phyloP scores from a whole-genome alignment of 768 basidiomycete species.

The Favolaschia claudopus region DNA sequence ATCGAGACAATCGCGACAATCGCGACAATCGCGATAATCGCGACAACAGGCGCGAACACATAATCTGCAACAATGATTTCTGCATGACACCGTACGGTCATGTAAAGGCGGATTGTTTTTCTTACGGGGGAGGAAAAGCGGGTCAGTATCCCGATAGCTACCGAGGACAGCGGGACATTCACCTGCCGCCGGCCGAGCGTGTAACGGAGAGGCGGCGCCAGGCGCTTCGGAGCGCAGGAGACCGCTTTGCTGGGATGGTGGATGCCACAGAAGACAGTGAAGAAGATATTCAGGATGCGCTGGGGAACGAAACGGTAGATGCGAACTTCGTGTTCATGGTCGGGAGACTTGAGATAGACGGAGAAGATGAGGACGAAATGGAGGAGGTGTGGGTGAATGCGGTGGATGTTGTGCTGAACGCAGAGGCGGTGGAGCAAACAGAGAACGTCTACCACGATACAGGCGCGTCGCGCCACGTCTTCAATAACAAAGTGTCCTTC shows the following conservation, averaged over 20 bases:
- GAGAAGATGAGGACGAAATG: neutral
- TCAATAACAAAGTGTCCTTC: neutral
- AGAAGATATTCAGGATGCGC: too few species aligned
- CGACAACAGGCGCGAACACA: too few species aligned
- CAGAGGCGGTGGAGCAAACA: neutral
- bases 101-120: slow-evolving; percentile 33
- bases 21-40: too few species aligned
- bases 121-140: slow-evolving; percentile 34
- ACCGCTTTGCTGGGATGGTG: neutral
- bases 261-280: neutral
- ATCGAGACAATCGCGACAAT: too few species aligned
- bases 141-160: slow-evolving; percentile 27
- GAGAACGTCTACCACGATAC: neutral
- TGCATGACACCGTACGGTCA: too few species aligned
- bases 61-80: too few species aligned
- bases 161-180: neutral
- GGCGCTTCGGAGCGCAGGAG: neutral
- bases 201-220: neutral
- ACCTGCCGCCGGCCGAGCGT: neutral
- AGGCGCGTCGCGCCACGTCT: too few species aligned
- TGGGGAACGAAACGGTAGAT: neutral
- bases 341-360: neutral
- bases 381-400: too few species aligned
- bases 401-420: neutral
- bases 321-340: neutral